Evolutionary conservation across 768 basidiomycete genomes (phyloP), one percentile per base, ranked within the genome.

Genomic region (Leccinum pellstonianum): DNA sequence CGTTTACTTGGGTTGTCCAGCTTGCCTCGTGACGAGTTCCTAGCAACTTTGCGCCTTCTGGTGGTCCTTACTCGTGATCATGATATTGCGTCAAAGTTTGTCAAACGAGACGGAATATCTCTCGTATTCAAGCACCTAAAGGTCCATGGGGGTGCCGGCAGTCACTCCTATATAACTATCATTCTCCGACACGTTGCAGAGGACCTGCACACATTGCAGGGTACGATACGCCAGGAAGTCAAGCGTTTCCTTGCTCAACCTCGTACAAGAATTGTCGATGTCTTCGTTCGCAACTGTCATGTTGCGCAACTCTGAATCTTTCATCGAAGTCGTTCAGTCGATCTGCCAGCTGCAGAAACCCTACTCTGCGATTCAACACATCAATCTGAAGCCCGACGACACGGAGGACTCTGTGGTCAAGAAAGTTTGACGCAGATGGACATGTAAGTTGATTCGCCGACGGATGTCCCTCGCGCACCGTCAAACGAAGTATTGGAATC

Each of bases 121-220:
- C 70, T 79, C 19, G 77, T 97, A 19, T 86, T 96, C 75, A 79
- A 81, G 56, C 83, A 87, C 31, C 78, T 95, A 64, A 83, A 84
- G 63, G 75, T 78, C 17, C 76, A 80, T 5, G 77, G 85, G 0
- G 80, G 86, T 15, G 73, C 79, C 29, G 87, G 89, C 19, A 88
- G 87, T 63, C 91, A 93, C 50, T 86, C 90, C 0, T 93, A 94
- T 71, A 83, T 94, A 55, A 86, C 87, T 46, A 90, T 89, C 67
- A 90, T 98, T 61, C 78, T 98, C n/a, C 88, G 97, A 7, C 97
- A 99, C 69, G 76, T 93, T 55, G 84, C 95, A 52, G 97, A 99
- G 74, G 92, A 95, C 63, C 67, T 79, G 2, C 69, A 76, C 3
- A 82, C 81, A 8, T 71, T 98, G 47, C 81, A 84, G 57, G 78